phyloP scores from a whole-genome alignment of 2,329 filamentous ascomycete genomes.

The Aspergillus sp. region DNA sequence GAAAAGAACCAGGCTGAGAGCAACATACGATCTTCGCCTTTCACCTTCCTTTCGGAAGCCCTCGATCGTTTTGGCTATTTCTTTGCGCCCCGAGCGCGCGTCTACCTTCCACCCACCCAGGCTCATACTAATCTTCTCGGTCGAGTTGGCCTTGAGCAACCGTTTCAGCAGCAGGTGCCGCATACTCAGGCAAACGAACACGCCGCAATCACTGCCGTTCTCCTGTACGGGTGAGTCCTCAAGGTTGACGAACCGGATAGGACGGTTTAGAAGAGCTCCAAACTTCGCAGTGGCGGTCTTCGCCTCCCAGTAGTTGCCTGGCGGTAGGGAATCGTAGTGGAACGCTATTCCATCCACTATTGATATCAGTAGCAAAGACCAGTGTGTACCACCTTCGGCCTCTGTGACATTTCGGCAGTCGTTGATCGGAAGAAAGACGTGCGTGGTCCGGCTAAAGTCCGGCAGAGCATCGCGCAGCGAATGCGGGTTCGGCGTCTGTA shows the following conservation, averaged over 20 bases:
- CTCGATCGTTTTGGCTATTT: constrained; percentile 90
- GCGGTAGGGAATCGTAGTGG: constrained; percentile 88
- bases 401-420: constrained; percentile 76
- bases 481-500: constrained; percentile 67
- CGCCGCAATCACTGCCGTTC: constrained; percentile 90
- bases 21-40: constrained; percentile 75
- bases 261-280: constrained; percentile 66
- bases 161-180: constrained; percentile 86
- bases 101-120: constrained; percentile 85
- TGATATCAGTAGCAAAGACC: constrained; percentile 89
- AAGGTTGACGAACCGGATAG: constrained; percentile 76
- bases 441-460: constrained; percentile 77
- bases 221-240: constrained; percentile 87
- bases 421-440: constrained; percentile 95
- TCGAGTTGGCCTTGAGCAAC: constrained; percentile 76
- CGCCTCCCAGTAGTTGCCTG: constrained; percentile 76
- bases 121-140: constrained; percentile 92
- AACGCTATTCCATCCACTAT: constrained; percentile 89
- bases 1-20: neutral
- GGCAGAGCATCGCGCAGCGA: constrained; percentile 72
- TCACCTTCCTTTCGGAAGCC: constrained; percentile 85
- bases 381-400: constrained; percentile 91
- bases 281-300: constrained; percentile 71
- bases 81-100: constrained; percentile 77
- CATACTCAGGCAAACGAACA: constrained; percentile 96